Percentiles rank a stretch among this genome's conserved stretches.
Conservation (phyloP, 2,329 filamentous ascomycete genomes). For the Colletotrichum australisinense region DNA sequence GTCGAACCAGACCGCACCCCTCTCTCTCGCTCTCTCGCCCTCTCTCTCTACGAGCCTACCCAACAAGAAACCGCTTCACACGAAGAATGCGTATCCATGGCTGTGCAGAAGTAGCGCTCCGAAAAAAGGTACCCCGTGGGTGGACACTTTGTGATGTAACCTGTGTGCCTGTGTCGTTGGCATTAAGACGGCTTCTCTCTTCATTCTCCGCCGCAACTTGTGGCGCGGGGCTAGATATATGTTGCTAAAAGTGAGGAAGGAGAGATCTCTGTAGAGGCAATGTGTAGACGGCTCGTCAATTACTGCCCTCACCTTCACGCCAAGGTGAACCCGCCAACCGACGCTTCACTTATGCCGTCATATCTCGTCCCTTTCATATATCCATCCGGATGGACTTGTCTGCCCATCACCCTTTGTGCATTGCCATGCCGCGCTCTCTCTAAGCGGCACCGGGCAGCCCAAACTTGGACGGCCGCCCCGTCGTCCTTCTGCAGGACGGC, state of each 20-base stretch:
- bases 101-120: slow-evolving; percentile 21
- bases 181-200: not conserved
- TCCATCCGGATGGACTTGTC: not conserved
- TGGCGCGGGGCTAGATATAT: not conserved
- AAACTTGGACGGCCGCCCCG: not conserved
- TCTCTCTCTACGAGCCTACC: not conserved
- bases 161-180: not conserved
- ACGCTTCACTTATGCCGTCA: not conserved
- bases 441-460: slow-evolving; percentile 3
- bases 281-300: not conserved
- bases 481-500: slow-evolving; percentile 6
- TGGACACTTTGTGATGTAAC: slow-evolving; percentile 21
- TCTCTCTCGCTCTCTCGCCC: not conserved
- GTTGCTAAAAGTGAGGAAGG: not conserved
- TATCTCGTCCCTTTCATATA: not conserved
- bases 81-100: slow-evolving; percentile 34
- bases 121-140: not conserved
- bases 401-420: not conserved
- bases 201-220: not conserved
- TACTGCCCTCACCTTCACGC: not conserved
- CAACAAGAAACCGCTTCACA: not conserved
- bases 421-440: slow-evolving; percentile 1
- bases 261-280: not conserved
- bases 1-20: slow-evolving; percentile 24
- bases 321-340: not conserved